Evolutionary conservation across 2,329 filamentous ascomycete species (phyloP).

Genomic region (Monilinia fructicola): DNA sequence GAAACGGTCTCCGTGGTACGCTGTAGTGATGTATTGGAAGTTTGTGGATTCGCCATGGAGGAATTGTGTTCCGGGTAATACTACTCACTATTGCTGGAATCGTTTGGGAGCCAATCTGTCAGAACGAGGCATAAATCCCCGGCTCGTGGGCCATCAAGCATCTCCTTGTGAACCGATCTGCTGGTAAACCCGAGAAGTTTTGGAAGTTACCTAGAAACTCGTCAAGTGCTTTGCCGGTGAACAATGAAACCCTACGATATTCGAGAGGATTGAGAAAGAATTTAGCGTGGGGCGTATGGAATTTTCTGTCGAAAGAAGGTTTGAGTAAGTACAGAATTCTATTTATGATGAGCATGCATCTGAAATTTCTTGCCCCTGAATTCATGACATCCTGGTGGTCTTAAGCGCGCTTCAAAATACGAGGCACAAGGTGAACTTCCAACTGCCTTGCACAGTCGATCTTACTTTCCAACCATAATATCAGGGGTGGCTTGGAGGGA

Average conservation of each 20-base stretch:
- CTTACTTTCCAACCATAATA: background rate
- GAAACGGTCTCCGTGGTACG: background rate
- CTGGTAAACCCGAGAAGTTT: background rate
- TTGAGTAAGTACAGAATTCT: background rate
- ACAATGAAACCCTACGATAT: background rate
- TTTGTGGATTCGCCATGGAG: background rate
- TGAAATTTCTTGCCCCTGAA: background rate
- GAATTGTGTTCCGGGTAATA: background rate
- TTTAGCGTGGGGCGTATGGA: background rate
- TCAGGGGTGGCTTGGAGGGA: background rate
- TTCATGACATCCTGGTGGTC: background rate
- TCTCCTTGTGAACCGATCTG: background rate
- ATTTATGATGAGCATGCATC: background rate
- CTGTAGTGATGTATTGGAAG: background rate
- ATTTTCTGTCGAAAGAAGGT: background rate
- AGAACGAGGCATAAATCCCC: background rate
- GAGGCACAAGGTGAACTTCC: background rate
- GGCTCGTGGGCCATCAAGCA: background rate
- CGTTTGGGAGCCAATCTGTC: background rate
- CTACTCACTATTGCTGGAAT: background rate
- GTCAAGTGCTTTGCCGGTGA: background rate
- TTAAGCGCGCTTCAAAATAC: slow-evolving; percentile 13
- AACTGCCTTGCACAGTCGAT: background rate
- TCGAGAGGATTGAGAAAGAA: background rate
- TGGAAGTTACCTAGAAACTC: background rate